Conservation (phyloP, 805 yeast genomes). For the Kodamaea restingae region DNA sequence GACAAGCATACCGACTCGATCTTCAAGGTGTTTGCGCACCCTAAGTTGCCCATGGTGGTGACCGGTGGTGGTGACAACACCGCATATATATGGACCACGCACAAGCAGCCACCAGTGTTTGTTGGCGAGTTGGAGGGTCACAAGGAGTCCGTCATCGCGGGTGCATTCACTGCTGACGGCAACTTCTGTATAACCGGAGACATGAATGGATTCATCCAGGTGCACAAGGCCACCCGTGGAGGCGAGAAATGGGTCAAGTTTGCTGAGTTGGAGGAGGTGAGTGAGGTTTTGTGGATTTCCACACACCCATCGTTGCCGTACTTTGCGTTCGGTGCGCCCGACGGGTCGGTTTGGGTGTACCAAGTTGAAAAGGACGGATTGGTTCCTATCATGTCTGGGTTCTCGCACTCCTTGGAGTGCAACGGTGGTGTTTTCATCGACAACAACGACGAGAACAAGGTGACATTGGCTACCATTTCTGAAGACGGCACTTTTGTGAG, state of each 20-base stretch:
- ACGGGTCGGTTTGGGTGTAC: conserved; percentile 94
- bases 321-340: conserved; percentile 88
- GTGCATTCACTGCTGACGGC: conserved; percentile 83
- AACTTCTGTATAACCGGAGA: conserved; percentile 82
- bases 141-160: conserved; percentile 81
- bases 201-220: conserved; percentile 83
- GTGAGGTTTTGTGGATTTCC: conserved; percentile 80
- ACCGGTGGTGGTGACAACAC: conserved; percentile 94
- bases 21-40: conserved; percentile 78
- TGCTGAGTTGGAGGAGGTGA: conserved; percentile 77
- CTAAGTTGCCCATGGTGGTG: conserved; percentile 77
- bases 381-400: conserved; percentile 73
- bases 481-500: conserved; percentile 83
- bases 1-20: conserved; percentile 88
- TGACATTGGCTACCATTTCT: conserved; percentile 68
- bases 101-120: conserved; percentile 75
- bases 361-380: conserved; percentile 55
- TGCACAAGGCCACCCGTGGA: conserved; percentile 65
- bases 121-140: conserved; percentile 77
- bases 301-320: conserved; percentile 75
- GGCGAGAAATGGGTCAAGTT: conserved; percentile 79
- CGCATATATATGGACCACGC: conserved; percentile 90
- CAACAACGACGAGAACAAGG: conserved; percentile 45
- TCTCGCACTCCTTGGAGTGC: conserved; percentile 76
- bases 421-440: conserved; percentile 75